Percentiles rank a stretch among this genome's conserved stretches.
phyloP scores from a whole-genome alignment of 2,329 filamentous ascomycete genomes.

The Aspergillus jensenii region DNA sequence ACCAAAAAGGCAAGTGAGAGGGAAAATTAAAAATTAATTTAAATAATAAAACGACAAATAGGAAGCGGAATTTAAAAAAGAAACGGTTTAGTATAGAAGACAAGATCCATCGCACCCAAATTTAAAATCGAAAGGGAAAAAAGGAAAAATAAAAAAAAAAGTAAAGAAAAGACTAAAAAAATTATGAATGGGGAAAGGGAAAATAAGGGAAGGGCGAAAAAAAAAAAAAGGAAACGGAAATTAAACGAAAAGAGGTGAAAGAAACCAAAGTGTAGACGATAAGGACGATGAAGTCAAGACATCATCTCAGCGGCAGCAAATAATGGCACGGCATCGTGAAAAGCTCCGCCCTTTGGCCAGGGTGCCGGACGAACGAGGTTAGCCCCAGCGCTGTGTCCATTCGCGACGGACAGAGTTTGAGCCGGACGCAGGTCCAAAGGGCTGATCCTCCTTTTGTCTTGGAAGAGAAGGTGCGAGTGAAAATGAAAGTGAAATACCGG shows the following conservation, averaged over 20 bases:
- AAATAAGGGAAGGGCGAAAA: conserved; percentile 8
- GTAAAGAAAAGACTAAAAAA: conserved; percentile 18
- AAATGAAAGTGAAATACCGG: conserved; percentile 25
- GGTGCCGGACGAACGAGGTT: conserved; percentile 25
- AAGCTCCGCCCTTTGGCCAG: conserved; percentile 18
- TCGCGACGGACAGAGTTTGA: conserved; percentile 36
- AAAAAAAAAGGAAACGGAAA: conserved; percentile 7
- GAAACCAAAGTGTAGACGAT: conserved; percentile 14
- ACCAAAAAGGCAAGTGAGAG: conserved; percentile 18
- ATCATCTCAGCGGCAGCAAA: conserved; percentile 32
- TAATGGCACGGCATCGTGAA: conserved; percentile 22
- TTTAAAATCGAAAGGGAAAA: conserved; percentile 16
- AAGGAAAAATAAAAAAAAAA: conserved; percentile 31
- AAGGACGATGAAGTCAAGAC: conserved; percentile 37
- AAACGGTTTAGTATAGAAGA: conserved; percentile 43
- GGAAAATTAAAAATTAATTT: conserved; percentile 14
- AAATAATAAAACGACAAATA: conserved; percentile 10
- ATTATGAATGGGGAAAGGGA: conserved; percentile 8
- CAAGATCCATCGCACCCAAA: conserved; percentile 15
- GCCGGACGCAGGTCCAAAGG: conserved; percentile 41
- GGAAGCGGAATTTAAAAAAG: conserved; percentile 13
- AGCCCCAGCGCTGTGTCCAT: conserved; percentile 28
- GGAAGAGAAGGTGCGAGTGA: conserved; percentile 12
- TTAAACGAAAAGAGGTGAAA: conserved; percentile 14
- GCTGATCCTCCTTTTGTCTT: conserved; percentile 38